Base-by-base conservation (phyloP, 129 eudicot species). In the Lactuca saligna region DNA sequence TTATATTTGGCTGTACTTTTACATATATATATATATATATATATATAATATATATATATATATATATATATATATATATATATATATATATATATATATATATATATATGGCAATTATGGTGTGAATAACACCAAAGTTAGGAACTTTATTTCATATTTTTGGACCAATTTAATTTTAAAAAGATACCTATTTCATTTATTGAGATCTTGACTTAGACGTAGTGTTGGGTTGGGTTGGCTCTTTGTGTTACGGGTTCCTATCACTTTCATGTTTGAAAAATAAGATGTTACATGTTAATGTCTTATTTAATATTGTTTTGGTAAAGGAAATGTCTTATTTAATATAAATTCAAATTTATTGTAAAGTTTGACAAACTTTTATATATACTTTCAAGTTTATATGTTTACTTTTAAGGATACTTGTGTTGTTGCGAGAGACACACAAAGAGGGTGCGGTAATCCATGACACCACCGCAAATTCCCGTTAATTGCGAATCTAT, bases 201-300 rank as follows among this genome's bases (percentile, higher is more conserved):
- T 72, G 54, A 37, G 42, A 72, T 61, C 38, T 61, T 72, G 76
- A 72, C 41, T 51, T 61, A 60, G 57, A 58, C 69, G 17, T 17
- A 17, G 37, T 25, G 63, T 72, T 6, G 62, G 54, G 77, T 62
- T 17, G 57, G 48, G 57, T 55, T 38, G 17, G 16, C 16, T 14
- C 17, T 69, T 48, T 20, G 6, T 41, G 49, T 9, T 8, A 56
- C 8, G 29, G 37, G 31, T 39, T 39, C 31, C 54, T 39, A 14
- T 42, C 31, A 56, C 7, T 7, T 1, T 69, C 74, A 13, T 56
- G 56, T 41, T 69, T 56, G 42, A 65, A 65, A 65, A 13, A 64
- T 44, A 31, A 10, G 25, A 13, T 44, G 68, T 39, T 63, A 41
- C 16, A 50, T 63, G 17, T 17, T 11, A 41, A 29, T 65, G 70